A percentile compares a stretch with the other conserved stretches of the same genome.
These are phyloP conservation scores for Tritrichomonas musculus DNA, from an alignment of 208 protist species.

Conservation along the genomic window DNA sequence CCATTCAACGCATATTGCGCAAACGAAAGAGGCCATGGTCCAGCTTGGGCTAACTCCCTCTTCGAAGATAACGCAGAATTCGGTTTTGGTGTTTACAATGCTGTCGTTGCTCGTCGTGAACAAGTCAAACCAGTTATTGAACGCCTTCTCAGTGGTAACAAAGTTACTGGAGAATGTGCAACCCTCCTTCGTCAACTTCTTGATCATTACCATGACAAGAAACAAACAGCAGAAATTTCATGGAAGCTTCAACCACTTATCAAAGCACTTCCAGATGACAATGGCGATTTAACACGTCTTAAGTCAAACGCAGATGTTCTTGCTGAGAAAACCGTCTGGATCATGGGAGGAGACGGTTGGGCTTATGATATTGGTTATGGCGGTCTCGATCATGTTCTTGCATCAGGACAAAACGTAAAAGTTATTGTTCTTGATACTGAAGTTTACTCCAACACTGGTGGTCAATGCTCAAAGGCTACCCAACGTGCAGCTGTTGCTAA, in stretches of 20 bases:
- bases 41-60: slow-evolving; percentile 58
- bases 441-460: slow-evolving; percentile 61
- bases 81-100: slow-evolving; percentile 56
- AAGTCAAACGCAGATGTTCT: neutral
- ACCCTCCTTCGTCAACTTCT: neutral
- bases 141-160: neutral
- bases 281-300: neutral
- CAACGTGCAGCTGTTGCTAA: neutral
- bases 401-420: slow-evolving; percentile 55
- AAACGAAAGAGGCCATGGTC: slow-evolving; percentile 57
- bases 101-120: neutral
- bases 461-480: neutral
- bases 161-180: neutral
- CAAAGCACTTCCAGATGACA: neutral
- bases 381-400: slow-evolving; percentile 60
- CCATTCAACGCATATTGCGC: slow-evolving; percentile 51
- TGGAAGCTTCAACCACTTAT: neutral
- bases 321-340: slow-evolving; percentile 41
- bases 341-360: slow-evolving; percentile 52
- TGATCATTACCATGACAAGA: neutral
- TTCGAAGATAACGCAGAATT: slow-evolving; percentile 67
- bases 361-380: slow-evolving; percentile 38
- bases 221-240: neutral
- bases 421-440: slow-evolving; percentile 36
- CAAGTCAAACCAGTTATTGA: neutral